phyloP scores from a whole-genome alignment of 1,284 basidiomycete species.

The Ustilago nuda region DNA sequence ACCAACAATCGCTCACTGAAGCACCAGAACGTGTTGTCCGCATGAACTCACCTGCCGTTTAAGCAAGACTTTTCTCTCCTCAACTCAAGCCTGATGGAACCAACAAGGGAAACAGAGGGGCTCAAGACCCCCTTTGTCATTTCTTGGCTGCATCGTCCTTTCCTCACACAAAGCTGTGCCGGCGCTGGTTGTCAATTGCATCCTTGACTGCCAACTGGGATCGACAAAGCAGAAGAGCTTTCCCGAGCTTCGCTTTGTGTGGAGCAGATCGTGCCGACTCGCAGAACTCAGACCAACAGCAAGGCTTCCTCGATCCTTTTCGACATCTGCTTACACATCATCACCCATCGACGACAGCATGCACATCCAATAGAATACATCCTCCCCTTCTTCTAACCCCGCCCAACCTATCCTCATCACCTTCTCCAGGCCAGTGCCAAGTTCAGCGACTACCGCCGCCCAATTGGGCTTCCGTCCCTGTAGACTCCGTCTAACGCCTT shows the following conservation, averaged over 20 bases:
- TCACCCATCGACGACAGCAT: background rate
- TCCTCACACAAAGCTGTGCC: background rate
- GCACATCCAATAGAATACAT: background rate
- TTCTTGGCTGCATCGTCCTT: slow-evolving; percentile 9
- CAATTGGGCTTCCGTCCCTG: background rate
- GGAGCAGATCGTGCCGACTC: background rate
- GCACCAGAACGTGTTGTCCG: background rate
- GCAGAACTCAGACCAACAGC: background rate
- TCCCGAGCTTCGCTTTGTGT: background rate
- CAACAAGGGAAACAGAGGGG: background rate
- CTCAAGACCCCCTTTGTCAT: slow-evolving; percentile 2
- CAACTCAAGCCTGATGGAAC: background rate
- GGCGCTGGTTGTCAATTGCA: background rate
- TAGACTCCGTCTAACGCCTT: background rate
- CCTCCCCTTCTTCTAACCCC: background rate
- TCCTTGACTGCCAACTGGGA: background rate
- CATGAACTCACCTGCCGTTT: slow-evolving; percentile 2
- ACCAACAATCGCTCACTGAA: background rate
- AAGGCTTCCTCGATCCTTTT: no score
- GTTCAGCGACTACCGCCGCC: background rate
- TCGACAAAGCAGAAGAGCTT: slow-evolving; percentile 8
- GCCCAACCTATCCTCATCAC: background rate
- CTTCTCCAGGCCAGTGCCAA: background rate
- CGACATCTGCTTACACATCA: background rate
- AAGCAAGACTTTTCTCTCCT: background rate